Percentiles rank a stretch among this genome's conserved stretches.
Conservation (phyloP, 83 land plant genomes). For the Thuja plicata region DNA sequence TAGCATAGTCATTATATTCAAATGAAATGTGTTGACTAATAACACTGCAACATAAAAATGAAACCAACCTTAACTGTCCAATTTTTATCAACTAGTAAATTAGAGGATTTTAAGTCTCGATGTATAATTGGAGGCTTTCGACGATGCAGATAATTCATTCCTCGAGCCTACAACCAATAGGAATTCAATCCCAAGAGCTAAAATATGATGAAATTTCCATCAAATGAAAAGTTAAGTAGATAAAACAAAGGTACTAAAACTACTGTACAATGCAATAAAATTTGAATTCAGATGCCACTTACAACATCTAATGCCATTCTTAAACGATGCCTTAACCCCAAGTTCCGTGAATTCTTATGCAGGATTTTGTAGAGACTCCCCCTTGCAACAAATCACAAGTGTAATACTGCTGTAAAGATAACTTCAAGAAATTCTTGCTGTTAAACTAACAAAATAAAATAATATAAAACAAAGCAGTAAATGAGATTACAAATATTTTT, state of each 20-base stretch:
- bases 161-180: conserved; percentile 55
- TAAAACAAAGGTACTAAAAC: background rate
- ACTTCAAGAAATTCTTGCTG: background rate
- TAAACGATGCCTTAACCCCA: conserved; percentile 46
- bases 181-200: background rate
- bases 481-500: background rate
- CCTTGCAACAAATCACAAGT: conserved; percentile 18
- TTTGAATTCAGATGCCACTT: conserved; percentile 7
- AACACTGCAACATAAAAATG: background rate
- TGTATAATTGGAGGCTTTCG: conserved; percentile 76
- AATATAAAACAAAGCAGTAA: background rate
- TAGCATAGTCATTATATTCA: background rate
- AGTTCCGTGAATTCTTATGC: conserved; percentile 32
- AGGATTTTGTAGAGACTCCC: conserved; percentile 52
- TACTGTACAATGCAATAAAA: background rate
- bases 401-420: background rate
- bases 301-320: conserved; percentile 62
- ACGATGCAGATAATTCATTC: conserved; percentile 77
- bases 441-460: background rate
- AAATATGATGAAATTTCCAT: background rate
- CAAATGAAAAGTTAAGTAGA: background rate
- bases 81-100: conserved; percentile 71
- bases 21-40: background rate
- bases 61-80: conserved; percentile 73
- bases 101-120: conserved; percentile 76